Evolutionary conservation across 768 basidiomycete species (phyloP), one percentile per base, ranked within the genome.

Genomic region (Mycena amicta): DNA sequence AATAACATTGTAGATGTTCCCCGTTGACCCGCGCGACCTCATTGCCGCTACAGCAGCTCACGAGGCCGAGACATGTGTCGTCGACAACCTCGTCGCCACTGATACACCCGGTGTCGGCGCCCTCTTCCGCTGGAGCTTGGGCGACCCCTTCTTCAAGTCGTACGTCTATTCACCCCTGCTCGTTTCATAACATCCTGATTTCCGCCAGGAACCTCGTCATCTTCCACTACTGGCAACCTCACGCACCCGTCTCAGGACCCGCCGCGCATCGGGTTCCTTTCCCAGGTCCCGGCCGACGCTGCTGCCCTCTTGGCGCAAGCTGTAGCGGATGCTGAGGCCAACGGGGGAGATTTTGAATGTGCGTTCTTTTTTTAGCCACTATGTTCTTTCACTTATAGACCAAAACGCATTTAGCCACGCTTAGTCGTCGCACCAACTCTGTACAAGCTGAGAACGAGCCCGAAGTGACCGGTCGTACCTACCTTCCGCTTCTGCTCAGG

Each of bases 201-300:
- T n/a, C n/a, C n/a, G n/a, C n/a, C 50, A 88, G 89, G 5, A 85
- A 80, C 31, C 71, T 89, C 20, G 83, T 83, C 25, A 83, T 82
- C 16, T 90, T 89, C 67, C 80, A 89, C 70, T 90, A n/a, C 86
- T 64, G 89, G 89, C 15, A 89, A 89, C 68, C 73, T 90, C 52
- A 85, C 83, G 0, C 78, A 83, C 54, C 88, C 88, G 0, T 87
- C 85, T 0, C 76, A 78, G 53, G 87, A 89, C 62, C 84, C 86
- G 43, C 87, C 89, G 0, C 83, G 86, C 0, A 81, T 90, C 3
- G 89, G 88, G 1, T 74, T 90, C 51, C 73, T 84, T 45, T 89
- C 88, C 6, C 84, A 76, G 1, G 84, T 89, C 8, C 86, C 87
- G 13, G 27, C 66, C 4, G 78, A 87, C 59, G 84, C 85, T 0